These are phyloP conservation scores for Xylaria sp. DNA, from an alignment of 2,329 filamentous ascomycete species.

Conservation along the genomic window DNA sequence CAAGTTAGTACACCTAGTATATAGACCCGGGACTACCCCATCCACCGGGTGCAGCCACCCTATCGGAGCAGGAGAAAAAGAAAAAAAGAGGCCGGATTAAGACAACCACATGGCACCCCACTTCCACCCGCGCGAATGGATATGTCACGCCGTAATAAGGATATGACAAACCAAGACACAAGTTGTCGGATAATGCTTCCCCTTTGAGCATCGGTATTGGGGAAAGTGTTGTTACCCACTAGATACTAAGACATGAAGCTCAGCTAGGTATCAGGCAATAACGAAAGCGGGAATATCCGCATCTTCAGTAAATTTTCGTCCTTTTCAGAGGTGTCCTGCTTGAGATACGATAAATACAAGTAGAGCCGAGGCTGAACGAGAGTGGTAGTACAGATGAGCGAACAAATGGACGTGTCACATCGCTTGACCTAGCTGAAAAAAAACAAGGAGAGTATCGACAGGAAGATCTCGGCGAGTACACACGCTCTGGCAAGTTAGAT, in stretches of 20 bases:
- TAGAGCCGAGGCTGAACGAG: not conserved
- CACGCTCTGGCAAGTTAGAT: not conserved
- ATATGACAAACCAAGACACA: conserved; percentile 24
- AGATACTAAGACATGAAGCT: not conserved
- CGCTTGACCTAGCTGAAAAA: conserved; percentile 34
- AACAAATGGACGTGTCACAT: conserved; percentile 21
- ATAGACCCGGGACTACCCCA: conserved; percentile 20
- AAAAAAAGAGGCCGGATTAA: conserved; percentile 19
- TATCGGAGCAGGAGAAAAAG: conserved; percentile 22
- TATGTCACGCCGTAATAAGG: conserved; percentile 23
- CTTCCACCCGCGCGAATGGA: conserved; percentile 29
- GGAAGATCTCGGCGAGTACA: conserved; percentile 8
- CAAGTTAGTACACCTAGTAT: not conserved
- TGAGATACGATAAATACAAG: conserved; percentile 3
- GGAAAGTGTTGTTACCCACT: conserved; percentile 5
- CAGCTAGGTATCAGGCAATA: conserved; percentile 16
- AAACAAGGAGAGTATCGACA: conserved; percentile 14
- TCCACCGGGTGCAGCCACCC: conserved; percentile 19
- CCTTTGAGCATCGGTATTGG: conserved; percentile 22
- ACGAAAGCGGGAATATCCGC: conserved; percentile 7
- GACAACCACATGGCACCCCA: conserved; percentile 35
- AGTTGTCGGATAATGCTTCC: conserved; percentile 29
- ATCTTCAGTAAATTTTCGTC: not conserved
- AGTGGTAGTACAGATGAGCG: not conserved
- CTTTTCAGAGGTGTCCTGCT: not conserved